Conservation (phyloP, 1,139 yeast genomes). For the Pichia sp. region DNA sequence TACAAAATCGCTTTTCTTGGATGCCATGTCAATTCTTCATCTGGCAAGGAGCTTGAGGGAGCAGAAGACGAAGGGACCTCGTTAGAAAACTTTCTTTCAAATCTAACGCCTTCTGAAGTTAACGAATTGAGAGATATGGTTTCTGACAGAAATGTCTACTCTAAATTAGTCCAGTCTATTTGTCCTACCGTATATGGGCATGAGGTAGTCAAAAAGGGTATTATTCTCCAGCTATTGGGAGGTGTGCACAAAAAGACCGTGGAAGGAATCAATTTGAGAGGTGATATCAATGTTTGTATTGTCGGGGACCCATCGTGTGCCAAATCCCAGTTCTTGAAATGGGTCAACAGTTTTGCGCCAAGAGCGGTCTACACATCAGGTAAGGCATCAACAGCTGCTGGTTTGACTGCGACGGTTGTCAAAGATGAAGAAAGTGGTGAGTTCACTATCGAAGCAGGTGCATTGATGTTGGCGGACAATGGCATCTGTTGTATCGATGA, state of each 20-base stretch:
- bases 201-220: slow-evolving; percentile 89
- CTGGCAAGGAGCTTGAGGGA: slow-evolving; percentile 44
- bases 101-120: slow-evolving; percentile 79
- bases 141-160: slow-evolving; percentile 79
- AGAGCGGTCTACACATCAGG: slow-evolving; percentile 97
- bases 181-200: slow-evolving; percentile 99
- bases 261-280: slow-evolving; percentile 93
- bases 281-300: slow-evolving; percentile 93
- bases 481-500: slow-evolving; percentile 99
- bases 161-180: slow-evolving; percentile 79
- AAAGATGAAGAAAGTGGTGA: slow-evolving; percentile 98
- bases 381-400: slow-evolving; percentile 98
- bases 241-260: slow-evolving; percentile 95
- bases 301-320: slow-evolving; percentile 99
- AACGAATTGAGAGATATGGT: slow-evolving; percentile 88
- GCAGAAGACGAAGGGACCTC: slow-evolving; percentile 41
- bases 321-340: slow-evolving; percentile 91
- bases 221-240: slow-evolving; percentile 81
- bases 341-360: slow-evolving; percentile 88
- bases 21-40: slow-evolving; percentile 69
- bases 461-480: slow-evolving; percentile 96
- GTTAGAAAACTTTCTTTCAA: slow-evolving; percentile 69
- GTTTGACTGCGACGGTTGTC: slow-evolving; percentile 96
- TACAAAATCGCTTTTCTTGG: slow-evolving; percentile 90
- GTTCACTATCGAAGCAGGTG: slow-evolving; percentile 98